These are phyloP conservation scores for Saxophila tyrrhenica DNA, from an alignment of 495 filamentous ascomycete genomes.

Conservation along the genomic window DNA sequence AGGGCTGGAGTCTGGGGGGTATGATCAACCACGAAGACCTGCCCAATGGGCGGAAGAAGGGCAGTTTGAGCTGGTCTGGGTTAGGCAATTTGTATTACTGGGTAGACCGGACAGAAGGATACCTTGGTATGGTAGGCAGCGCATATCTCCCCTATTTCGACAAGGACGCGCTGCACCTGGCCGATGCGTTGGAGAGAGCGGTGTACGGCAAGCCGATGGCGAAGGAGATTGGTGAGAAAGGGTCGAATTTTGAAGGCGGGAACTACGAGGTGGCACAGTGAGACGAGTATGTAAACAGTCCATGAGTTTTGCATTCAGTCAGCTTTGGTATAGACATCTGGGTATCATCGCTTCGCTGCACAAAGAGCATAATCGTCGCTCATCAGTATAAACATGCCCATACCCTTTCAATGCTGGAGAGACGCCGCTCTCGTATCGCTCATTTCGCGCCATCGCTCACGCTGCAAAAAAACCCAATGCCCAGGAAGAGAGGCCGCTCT, in stretches of 20 bases:
- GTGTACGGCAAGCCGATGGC: neutral
- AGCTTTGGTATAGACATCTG: neutral
- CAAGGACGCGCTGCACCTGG: neutral
- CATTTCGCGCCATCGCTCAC: no score
- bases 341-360: neutral
- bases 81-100: neutral
- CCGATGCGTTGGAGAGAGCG: neutral
- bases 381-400: no score
- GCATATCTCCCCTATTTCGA: neutral
- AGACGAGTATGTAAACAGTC: neutral
- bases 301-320: neutral
- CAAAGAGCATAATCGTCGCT: neutral
- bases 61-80: neutral
- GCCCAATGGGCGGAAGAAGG: neutral
- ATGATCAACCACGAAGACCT: neutral
- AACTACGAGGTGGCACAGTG: neutral
- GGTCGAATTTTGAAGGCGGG: neutral
- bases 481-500: no score
- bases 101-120: neutral
- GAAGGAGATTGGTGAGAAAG: neutral
- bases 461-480: no score
- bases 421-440: no score
- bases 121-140: neutral
- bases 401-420: no score
- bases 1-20: constrained; percentile 1